Conservation (phyloP, 768 basidiomycete species). For the Xerocomellus chrysenteron region DNA sequence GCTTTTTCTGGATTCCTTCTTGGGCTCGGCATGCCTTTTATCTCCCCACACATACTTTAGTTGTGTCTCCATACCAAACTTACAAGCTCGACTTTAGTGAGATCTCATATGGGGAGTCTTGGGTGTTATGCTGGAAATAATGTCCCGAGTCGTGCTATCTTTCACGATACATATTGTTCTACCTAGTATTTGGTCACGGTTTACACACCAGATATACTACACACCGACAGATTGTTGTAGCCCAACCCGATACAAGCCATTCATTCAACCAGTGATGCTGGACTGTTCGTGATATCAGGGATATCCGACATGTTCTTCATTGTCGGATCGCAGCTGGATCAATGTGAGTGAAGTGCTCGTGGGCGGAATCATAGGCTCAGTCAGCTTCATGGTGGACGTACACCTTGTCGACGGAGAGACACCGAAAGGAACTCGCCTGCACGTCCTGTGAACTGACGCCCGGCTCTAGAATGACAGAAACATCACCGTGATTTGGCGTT, state of each 20-base stretch:
- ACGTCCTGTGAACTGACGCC: neutral
- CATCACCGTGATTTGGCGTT: too few species aligned
- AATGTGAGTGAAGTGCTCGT: too few species aligned
- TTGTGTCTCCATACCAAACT: constrained; percentile 8
- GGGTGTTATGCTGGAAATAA: constrained; percentile 19
- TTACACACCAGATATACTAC: neutral
- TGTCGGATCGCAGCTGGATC: too few species aligned
- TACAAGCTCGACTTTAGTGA: constrained; percentile 13
- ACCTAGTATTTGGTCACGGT: neutral
- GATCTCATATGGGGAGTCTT: constrained; percentile 20
- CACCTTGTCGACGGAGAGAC: too few species aligned
- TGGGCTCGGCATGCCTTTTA: constrained; percentile 18
- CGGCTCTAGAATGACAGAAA: neutral
- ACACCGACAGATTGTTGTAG: too few species aligned
- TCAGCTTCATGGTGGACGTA: too few species aligned
- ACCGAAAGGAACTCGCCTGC: neutral
- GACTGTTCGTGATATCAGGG: too few species aligned
- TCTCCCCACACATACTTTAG: constrained; percentile 15
- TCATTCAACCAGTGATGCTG: too few species aligned
- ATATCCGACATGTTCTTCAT: too few species aligned
- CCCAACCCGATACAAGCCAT: too few species aligned
- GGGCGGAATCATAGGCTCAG: too few species aligned
- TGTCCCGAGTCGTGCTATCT: neutral
- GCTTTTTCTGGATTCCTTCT: constrained; percentile 20
- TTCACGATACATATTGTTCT: neutral